Base-by-base conservation (phyloP, 768 basidiomycete genomes). In the Holtermannia corniformis region DNA sequence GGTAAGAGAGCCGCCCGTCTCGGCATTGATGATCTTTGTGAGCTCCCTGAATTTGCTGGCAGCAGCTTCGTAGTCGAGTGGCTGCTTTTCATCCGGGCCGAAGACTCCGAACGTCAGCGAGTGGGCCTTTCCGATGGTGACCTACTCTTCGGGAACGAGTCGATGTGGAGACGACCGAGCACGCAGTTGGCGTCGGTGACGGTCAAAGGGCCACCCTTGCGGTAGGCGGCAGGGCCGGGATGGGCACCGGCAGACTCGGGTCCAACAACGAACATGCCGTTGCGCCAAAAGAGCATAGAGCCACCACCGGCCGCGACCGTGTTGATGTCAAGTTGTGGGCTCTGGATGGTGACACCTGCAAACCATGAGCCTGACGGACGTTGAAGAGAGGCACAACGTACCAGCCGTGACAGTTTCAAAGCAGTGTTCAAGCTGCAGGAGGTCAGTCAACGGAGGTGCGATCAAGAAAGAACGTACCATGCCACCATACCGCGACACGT, bases 251-350 rank as follows among this genome's bases (percentile, higher is more conserved):
- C 89, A 52, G 87, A 90, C 60, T 89, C 83, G 0, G 90, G 90
- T 0, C 90, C 90, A 19, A 86, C 83, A 22, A 81, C 74, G 76
- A 91, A 92, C 5, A 93, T 76, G 0, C 87, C 87, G 57, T 90
- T 91, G 20, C 82, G 78, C 78, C 86, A 93, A 1, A 80, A 82
- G 41, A 93, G 75, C 60, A 89, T 84, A 0, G 87, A 89, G 0
- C 89, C 90, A 41, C 90, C 90, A 4, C 90, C 90, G 1, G 90
- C 90, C 5, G 90, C 90, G 46, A 92, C 90, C 4, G 88, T 90
- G 68, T 51, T 14, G 71, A 93, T 91, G 62, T 93, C 88, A 14
- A 95, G 78, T 61, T 92, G 60, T 2, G 90, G 88, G 0, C 84
- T 85, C 66, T 92, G 88, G 49, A 95, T 87, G 0, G 86, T 86